A percentile compares a stretch with the other conserved stretches of the same genome.
Conservation (phyloP, 768 basidiomycete genomes). For the Russula sp. region DNA sequence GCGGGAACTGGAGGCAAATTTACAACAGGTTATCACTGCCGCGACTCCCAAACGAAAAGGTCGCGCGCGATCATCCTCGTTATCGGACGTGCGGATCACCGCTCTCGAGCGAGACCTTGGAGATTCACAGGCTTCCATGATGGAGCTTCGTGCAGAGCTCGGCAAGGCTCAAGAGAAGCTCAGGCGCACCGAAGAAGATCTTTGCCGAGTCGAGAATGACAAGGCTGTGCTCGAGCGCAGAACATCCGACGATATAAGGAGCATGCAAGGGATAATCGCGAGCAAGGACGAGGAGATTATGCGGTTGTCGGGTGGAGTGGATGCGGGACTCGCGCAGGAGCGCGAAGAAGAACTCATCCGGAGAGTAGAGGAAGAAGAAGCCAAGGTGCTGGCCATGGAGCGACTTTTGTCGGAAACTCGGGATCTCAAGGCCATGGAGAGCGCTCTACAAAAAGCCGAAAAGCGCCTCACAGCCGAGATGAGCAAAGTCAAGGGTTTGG, state of each 20-base stretch:
- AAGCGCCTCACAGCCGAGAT: constrained; percentile 42
- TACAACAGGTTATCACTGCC: constrained; percentile 39
- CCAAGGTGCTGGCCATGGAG: constrained; percentile 59
- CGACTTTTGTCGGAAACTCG: constrained; percentile 45
- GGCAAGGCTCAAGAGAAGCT: constrained; percentile 47
- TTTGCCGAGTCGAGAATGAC: constrained; percentile 57
- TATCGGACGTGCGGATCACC: constrained; percentile 49
- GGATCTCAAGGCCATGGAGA: constrained; percentile 40
- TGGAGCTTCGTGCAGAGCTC: constrained; percentile 48
- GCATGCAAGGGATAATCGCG: constrained; percentile 45
- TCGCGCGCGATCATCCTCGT: constrained; percentile 55
- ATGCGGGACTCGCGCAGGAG: constrained; percentile 39
- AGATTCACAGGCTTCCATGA: constrained; percentile 45
- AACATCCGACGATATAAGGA: constrained; percentile 44
- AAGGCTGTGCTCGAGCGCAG: constrained; percentile 52
- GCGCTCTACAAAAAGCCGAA: constrained; percentile 31
- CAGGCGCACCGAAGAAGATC: constrained; percentile 45
- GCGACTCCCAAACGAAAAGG: constrained; percentile 39
- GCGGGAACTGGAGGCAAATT: constrained; percentile 52
- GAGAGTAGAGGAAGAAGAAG: constrained; percentile 71
- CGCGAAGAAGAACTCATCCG: constrained; percentile 61
- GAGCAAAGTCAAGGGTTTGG: constrained; percentile 41
- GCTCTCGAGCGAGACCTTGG: constrained; percentile 56
- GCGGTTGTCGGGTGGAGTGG: constrained; percentile 41
- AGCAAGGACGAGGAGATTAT: constrained; percentile 61